Percentiles rank a stretch among this genome's conserved stretches.
Conservation (phyloP, 192 early-diverging fungal genomes). For the Kickxella alabastrina region DNA sequence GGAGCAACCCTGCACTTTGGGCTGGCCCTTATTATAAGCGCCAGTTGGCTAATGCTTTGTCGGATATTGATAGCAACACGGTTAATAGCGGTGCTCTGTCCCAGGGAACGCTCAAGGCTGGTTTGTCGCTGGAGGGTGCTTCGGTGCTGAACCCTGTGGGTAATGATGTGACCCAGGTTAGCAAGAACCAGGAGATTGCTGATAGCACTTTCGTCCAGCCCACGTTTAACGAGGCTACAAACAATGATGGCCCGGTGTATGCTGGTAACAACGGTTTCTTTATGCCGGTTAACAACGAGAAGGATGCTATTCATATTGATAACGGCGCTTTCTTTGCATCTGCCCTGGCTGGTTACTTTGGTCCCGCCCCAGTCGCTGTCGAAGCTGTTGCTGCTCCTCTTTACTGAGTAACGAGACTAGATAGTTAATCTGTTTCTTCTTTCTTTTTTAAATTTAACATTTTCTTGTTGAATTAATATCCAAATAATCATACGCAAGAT, state of each 20-base stretch:
- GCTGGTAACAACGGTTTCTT: conserved; percentile 30
- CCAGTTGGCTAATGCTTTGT: conserved; percentile 23
- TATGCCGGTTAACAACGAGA: conserved; percentile 27
- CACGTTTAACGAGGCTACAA: conserved; percentile 20
- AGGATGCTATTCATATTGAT: conserved; percentile 41
- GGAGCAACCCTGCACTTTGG: not conserved
- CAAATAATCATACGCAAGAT: too few species aligned
- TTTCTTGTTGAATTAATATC: too few species aligned
- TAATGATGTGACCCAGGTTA: conserved; percentile 30
- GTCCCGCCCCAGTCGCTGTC: not conserved
- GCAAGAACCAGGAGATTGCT: conserved; percentile 27
- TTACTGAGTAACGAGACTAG: not conserved
- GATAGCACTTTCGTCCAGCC: conserved; percentile 31
- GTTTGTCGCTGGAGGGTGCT: conserved; percentile 24
- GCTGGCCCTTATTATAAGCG: conserved; percentile 13
- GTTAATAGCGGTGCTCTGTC: conserved; percentile 25
- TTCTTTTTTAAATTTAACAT: not conserved
- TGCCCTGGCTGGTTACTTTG: conserved; percentile 10
- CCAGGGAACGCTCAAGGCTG: conserved; percentile 26
- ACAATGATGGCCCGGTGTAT: conserved; percentile 25
- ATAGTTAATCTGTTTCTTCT: too few species aligned
- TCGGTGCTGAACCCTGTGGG: conserved; percentile 27
- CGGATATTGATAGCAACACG: conserved; percentile 15
- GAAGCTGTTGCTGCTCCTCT: not conserved
- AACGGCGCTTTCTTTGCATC: conserved; percentile 38